A percentile compares a stretch with the other conserved stretches of the same genome.
These are phyloP conservation scores for Populus tremula DNA, from an alignment of 345 rosid species.

Conservation along the genomic window DNA sequence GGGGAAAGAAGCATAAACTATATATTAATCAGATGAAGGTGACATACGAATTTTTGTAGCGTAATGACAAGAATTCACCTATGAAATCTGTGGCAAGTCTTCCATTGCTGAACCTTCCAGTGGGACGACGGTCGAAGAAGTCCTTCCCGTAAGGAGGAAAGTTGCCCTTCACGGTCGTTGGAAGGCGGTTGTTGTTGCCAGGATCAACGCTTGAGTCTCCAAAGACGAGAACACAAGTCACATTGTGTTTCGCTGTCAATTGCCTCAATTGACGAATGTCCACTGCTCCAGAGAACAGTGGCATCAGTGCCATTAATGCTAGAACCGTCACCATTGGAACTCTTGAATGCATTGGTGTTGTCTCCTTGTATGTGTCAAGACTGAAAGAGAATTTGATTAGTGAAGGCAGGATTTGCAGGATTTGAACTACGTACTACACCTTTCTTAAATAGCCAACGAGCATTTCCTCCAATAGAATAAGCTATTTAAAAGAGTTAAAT, in stretches of 20 bases:
- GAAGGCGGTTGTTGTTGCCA: slow-evolving; percentile 63
- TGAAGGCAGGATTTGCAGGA: no score
- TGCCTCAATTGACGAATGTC: slow-evolving; percentile 29
- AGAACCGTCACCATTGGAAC: slow-evolving; percentile 16
- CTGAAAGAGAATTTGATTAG: no score
- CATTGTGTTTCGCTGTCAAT: slow-evolving; percentile 48
- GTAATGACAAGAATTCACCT: slow-evolving; percentile 25
- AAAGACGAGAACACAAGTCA: slow-evolving; percentile 62
- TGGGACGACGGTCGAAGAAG: slow-evolving; percentile 55
- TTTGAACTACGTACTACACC: no score
- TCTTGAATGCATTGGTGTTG: neutral
- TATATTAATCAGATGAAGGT: neutral
- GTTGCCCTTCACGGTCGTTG: slow-evolving; percentile 50
- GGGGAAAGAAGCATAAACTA: neutral
- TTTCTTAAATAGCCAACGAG: no score
- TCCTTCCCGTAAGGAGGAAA: slow-evolving; percentile 68
- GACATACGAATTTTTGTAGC: neutral
- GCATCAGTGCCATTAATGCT: slow-evolving; percentile 14
- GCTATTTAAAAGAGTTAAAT: no score
- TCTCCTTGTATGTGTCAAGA: neutral
- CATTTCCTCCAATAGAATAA: no score
- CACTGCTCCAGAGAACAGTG: slow-evolving; percentile 22
- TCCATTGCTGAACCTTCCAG: slow-evolving; percentile 68
- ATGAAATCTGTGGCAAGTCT: slow-evolving; percentile 70
- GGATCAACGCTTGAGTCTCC: slow-evolving; percentile 91